phyloP scores from a whole-genome alignment of 73 alveolate species.

The Strombidium stylifer region DNA sequence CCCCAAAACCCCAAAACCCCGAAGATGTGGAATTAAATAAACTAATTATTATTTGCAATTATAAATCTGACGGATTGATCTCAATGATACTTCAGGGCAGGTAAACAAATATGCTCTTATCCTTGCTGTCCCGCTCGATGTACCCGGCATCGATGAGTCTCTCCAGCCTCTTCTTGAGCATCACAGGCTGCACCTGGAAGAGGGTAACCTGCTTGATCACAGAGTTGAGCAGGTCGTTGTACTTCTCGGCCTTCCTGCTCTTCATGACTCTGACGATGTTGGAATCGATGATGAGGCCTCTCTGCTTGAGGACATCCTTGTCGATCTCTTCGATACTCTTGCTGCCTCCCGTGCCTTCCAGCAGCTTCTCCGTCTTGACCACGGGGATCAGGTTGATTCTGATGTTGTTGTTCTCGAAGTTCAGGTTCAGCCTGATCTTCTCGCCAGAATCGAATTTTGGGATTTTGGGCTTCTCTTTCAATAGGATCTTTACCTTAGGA shows the following conservation, averaged over 20 bases:
- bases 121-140: conserved; percentile 78
- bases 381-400: conserved; percentile 50
- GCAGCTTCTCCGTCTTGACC: conserved; percentile 37
- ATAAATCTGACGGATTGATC: too few relatives aligned
- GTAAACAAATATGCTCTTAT: conserved; percentile 74
- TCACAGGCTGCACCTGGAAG: conserved; percentile 90
- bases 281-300: conserved; percentile 62
- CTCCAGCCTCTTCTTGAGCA: conserved; percentile 86
- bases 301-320: conserved; percentile 50
- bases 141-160: conserved; percentile 78
- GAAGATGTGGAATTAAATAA: too few relatives aligned
- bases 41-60: too few relatives aligned
- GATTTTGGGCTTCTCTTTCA: conserved; percentile 49
- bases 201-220: conserved; percentile 74
- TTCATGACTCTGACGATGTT: conserved; percentile 75
- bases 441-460: conserved; percentile 50
- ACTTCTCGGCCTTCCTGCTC: conserved; percentile 66
- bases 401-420: conserved; percentile 21
- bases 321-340: conserved; percentile 35
- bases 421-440: conserved; percentile 31
- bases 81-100: conserved; percentile 66
- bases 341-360: too few relatives aligned
- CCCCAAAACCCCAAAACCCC: too few relatives aligned
- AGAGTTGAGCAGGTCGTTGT: conserved; percentile 70
- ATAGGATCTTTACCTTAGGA: conserved; percentile 58